Evolutionary conservation across 345 rosid genomes (phyloP).

Genomic region (Reutealis trisperma): DNA sequence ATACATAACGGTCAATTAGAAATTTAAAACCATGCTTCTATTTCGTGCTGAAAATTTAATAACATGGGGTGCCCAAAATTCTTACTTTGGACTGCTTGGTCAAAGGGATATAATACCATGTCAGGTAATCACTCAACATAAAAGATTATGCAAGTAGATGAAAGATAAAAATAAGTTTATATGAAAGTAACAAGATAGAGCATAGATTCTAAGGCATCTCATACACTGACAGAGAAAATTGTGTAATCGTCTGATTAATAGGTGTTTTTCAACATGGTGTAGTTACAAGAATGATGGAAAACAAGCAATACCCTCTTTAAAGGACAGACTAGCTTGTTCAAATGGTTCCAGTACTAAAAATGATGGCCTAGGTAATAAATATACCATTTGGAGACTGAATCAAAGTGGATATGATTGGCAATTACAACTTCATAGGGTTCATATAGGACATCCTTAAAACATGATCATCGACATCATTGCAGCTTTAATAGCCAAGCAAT

Average conservation of each 20-base stretch:
- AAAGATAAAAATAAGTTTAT: not conserved
- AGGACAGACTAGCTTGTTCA: not conserved
- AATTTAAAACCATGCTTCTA: not conserved
- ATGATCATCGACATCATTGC: not conserved
- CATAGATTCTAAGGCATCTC: not conserved
- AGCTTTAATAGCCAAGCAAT: not conserved
- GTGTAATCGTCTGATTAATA: not conserved
- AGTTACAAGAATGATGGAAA: not conserved
- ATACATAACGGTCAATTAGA: no score
- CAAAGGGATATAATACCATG: not conserved
- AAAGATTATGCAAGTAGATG: not conserved
- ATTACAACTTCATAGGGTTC: not conserved
- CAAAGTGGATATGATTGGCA: not conserved
- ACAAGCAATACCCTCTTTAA: not conserved
- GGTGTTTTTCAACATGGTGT: not conserved
- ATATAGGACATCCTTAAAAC: not conserved
- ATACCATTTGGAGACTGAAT: not conserved
- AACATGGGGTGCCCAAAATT: not conserved
- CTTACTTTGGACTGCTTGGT: not conserved
- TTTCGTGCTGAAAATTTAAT: not conserved
- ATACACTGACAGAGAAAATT: not conserved
- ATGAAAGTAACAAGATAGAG: not conserved
- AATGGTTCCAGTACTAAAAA: not conserved
- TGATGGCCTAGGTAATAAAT: not conserved
- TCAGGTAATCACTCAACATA: not conserved